Evolutionary conservation across 305 asterid genomes (phyloP).

Genomic region (Rubia tinctorum): DNA sequence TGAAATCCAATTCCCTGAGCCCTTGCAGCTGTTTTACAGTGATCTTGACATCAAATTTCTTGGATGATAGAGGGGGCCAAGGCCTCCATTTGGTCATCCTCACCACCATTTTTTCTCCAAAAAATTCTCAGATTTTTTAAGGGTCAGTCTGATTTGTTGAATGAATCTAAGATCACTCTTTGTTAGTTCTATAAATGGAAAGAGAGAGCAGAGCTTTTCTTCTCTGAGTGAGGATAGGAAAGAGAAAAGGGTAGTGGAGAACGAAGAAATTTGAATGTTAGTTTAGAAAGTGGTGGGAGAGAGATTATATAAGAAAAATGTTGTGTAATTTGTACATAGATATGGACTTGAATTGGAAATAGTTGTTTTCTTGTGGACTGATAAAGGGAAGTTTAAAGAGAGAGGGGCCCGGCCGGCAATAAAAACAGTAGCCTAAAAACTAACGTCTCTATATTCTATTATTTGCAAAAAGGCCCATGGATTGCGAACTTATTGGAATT

Average conservation of each 20-base stretch:
- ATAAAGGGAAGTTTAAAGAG: neutral
- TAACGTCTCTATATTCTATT: constrained; percentile 34
- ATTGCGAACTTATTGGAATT: neutral
- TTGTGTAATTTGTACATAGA: neutral
- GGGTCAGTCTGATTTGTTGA: constrained; percentile 4
- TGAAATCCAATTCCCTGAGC: constrained; percentile 24
- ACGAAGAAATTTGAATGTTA: constrained; percentile 31
- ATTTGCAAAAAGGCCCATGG: constrained; percentile 3
- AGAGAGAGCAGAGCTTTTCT: neutral
- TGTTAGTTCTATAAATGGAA: neutral
- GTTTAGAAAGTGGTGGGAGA: constrained; percentile 17
- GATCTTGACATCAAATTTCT: constrained; percentile 59
- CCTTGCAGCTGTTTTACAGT: constrained; percentile 37
- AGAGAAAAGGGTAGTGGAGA: constrained; percentile 12
- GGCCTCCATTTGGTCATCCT: constrained; percentile 85
- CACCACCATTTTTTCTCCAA: constrained; percentile 46
- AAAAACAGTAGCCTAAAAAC: constrained; percentile 25
- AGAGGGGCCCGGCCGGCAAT: constrained; percentile 24
- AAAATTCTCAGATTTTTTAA: constrained; percentile 2
- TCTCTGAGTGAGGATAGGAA: neutral
- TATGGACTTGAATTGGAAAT: neutral
- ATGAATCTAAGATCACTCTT: too few relatives aligned
- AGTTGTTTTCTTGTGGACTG: neutral
- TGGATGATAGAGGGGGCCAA: constrained; percentile 53
- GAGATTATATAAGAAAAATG: constrained; percentile 1